Evolutionary conservation across 768 basidiomycete genomes (phyloP), one percentile per base, ranked within the genome.

Genomic region (Boletus barrowsii): DNA sequence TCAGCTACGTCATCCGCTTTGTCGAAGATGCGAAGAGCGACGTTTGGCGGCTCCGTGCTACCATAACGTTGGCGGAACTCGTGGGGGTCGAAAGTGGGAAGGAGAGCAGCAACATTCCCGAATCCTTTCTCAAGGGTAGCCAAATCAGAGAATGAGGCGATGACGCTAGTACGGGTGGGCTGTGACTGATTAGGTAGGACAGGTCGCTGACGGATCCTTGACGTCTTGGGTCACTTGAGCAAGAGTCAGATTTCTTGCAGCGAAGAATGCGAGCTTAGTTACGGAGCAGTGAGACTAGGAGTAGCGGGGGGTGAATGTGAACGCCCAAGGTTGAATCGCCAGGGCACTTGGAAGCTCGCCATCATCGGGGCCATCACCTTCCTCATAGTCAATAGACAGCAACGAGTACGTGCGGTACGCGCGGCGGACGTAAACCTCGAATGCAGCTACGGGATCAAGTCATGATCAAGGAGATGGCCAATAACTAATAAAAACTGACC

Each of bases 141-240:
- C 47, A 92, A 70, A 68, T 87, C 86, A 48, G 87, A 84, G 81
- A 93, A 98, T 2, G 94, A 93, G 32, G 93, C 87, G 61, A 98
- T 90, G 29, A 89, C 89, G 60, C 97, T 97, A 58, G 83, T 89
- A 43, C 97, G 89, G 37, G 90, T 73, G 22, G 97, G 96, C 67
- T 98, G 93, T 7, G 87, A 82, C 68, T 93, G 89, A 98, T 92
- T 72, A 98, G 80, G 72, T 94, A 98, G 43, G 88, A 93, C 59
- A 99, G 76, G 69, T 99, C 97, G 64, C 93, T 96, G 65, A 98
- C 95, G 17, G 94, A 97, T 18, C 87, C 95, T 55, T 92, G 85
- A 57, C 97, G 84, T 52, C 81, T 83, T 63, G 83, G 76, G 63
- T 86, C 82, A 51, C 82, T 83, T 60, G 36, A 24, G 41, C 47